A percentile compares a stretch with the other conserved stretches of the same genome.
phyloP scores from a whole-genome alignment of 148 eudicot species.

The Vaccinium myrtillus region DNA sequence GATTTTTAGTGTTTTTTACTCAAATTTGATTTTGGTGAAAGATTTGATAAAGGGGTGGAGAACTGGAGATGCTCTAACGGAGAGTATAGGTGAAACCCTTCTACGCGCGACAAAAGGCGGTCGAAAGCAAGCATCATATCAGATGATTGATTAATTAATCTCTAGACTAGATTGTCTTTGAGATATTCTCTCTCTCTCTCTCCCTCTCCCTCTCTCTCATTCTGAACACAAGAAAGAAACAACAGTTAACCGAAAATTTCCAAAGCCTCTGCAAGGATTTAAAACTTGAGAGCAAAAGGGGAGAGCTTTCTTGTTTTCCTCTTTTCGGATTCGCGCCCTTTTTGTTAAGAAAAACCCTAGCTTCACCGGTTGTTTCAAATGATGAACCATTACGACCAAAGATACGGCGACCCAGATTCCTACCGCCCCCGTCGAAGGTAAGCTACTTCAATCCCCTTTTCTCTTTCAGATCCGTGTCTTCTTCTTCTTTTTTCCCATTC shows the following conservation, averaged over 20 bases:
- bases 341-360: not conserved
- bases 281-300: not conserved
- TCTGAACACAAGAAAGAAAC: too few species aligned
- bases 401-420: slow-evolving; percentile 63
- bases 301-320: not conserved
- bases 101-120: too few species aligned
- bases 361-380: not conserved
- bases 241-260: not conserved
- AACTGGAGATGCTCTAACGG: too few species aligned
- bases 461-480: slow-evolving; percentile 5
- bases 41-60: too few species aligned
- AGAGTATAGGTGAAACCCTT: too few species aligned
- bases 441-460: not conserved
- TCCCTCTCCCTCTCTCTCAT: too few species aligned
- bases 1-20: too few species aligned
- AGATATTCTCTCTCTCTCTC: too few species aligned
- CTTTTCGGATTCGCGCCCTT: not conserved
- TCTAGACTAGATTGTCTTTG: too few species aligned
- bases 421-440: slow-evolving; percentile 95
- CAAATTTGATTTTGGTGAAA: too few species aligned
- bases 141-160: too few species aligned
- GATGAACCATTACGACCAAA: slow-evolving; percentile 54
- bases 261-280: not conserved
- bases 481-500: not conserved
- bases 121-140: too few species aligned